Evolutionary conservation across 2,329 filamentous ascomycete genomes (phyloP).

Genomic region (Arachnopeziza araneosa): DNA sequence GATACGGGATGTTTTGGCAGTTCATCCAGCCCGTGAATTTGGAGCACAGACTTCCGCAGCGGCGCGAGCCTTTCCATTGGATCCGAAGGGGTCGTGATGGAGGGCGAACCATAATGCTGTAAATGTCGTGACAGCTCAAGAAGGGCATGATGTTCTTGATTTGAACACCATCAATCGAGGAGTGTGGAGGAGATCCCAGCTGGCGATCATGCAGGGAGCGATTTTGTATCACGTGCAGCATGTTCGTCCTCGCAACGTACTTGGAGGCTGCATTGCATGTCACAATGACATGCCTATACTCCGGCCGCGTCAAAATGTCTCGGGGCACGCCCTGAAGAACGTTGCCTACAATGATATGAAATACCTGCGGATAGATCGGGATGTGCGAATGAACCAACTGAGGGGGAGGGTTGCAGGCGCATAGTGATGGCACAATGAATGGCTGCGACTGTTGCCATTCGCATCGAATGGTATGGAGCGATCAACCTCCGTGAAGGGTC

Average conservation of each 20-base stretch:
- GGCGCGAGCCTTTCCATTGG: conserved; percentile 3
- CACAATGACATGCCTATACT: neutral
- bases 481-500: conserved; percentile 85
- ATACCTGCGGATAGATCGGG: neutral
- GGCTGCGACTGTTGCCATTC: neutral
- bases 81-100: neutral
- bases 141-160: neutral
- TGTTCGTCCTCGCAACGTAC: neutral
- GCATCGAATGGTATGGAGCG: neutral
- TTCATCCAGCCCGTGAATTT: neutral
- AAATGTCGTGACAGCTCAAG: neutral
- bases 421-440: neutral
- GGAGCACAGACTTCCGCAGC: conserved; percentile 5
- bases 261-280: neutral
- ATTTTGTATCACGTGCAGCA: neutral
- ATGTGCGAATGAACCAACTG: neutral
- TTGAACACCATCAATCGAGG: neutral
- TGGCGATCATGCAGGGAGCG: neutral
- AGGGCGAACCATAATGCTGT: neutral
- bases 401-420: neutral
- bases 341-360: neutral
- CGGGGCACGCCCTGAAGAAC: neutral
- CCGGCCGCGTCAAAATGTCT: neutral
- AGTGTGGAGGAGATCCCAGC: neutral
- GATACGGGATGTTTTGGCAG: neutral